Percentiles rank a stretch among this genome's conserved stretches.
Evolutionary conservation across 2,329 filamentous ascomycete species (phyloP).

Genomic region (Penicillium sp.): DNA sequence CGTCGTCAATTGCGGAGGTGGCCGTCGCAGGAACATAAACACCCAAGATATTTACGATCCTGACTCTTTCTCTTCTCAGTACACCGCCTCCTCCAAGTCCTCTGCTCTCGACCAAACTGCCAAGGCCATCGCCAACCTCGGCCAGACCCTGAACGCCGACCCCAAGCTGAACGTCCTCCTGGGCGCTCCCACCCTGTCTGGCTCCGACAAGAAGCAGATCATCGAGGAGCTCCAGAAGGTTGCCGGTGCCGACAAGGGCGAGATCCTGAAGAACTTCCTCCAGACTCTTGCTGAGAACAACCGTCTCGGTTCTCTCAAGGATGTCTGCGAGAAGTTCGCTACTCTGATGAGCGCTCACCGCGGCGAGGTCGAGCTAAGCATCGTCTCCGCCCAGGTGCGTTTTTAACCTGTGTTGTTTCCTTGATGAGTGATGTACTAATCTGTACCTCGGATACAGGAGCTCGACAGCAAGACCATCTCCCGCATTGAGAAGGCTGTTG

Average conservation of each 20-base stretch:
- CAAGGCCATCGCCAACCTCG: conserved; percentile 69
- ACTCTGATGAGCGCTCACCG: conserved; percentile 81
- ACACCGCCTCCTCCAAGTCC: conserved; percentile 90
- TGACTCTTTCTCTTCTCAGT: conserved; percentile 53
- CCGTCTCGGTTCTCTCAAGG: conserved; percentile 74
- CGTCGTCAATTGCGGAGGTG: conserved; percentile 11
- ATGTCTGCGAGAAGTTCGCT: conserved; percentile 80
- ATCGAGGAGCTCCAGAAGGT: conserved; percentile 83
- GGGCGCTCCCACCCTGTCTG: conserved; percentile 70
- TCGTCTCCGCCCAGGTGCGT: conserved; percentile 83
- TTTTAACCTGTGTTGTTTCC: not conserved
- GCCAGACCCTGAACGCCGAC: conserved; percentile 72
- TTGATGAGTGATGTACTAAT: not conserved
- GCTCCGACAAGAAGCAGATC: conserved; percentile 78
- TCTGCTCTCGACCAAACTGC: conserved; percentile 79
- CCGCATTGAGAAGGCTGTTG: conserved; percentile 79
- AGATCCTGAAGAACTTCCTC: conserved; percentile 93
- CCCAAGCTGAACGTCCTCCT: conserved; percentile 73
- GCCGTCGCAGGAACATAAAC: not conserved
- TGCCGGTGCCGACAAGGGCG: conserved; percentile 64
- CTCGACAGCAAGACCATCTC: conserved; percentile 81
- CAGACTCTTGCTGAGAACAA: conserved; percentile 91
- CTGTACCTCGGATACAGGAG: conserved; percentile 49
- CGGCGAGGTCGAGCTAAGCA: conserved; percentile 88
- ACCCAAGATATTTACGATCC: conserved; percentile 2